phyloP scores from a whole-genome alignment of 179 eudicot genomes.

The Beta macrorhiza region DNA sequence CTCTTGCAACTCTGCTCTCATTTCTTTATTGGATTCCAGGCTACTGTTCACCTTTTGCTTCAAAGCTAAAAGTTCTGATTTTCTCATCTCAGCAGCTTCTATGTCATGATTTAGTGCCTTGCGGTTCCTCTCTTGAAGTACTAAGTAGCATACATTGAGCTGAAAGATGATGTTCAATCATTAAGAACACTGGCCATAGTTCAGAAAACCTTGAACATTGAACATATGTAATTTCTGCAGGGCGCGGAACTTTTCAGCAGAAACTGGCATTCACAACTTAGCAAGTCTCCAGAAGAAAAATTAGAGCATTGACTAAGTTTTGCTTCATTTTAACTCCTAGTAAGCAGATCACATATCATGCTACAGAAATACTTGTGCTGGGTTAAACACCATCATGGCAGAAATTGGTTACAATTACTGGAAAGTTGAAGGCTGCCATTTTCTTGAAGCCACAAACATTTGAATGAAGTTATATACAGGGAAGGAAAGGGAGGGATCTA shows the following conservation, averaged over 20 bases:
- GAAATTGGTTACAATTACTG: not conserved
- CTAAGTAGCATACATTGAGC: conserved; percentile 34
- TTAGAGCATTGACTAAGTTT: not conserved
- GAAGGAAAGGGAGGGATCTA: not conserved
- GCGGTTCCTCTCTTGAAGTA: conserved; percentile 27
- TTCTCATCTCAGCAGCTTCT: conserved; percentile 45
- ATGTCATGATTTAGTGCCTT: conserved; percentile 29
- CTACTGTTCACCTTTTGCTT: conserved; percentile 39
- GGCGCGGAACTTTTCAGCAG: too few species aligned
- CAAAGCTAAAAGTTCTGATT: conserved; percentile 38
- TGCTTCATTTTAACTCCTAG: not conserved
- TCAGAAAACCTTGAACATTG: not conserved
- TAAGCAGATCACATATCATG: too few species aligned
- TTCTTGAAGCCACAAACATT: not conserved
- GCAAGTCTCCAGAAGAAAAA: not conserved
- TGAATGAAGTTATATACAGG: too few species aligned
- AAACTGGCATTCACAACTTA: not conserved
- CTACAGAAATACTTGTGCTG: not conserved
- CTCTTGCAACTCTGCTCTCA: conserved; percentile 39
- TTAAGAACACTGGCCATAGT: not conserved
- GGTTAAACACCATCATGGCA: not conserved
- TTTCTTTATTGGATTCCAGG: conserved; percentile 43
- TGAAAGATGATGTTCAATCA: conserved; percentile 17
- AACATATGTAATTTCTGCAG: not conserved
- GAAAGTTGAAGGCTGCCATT: not conserved